A percentile compares a stretch with the other conserved stretches of the same genome.
These are phyloP conservation scores for Eucalyptus urophylla DNA, from an alignment of 345 rosid species.

Conservation along the genomic window DNA sequence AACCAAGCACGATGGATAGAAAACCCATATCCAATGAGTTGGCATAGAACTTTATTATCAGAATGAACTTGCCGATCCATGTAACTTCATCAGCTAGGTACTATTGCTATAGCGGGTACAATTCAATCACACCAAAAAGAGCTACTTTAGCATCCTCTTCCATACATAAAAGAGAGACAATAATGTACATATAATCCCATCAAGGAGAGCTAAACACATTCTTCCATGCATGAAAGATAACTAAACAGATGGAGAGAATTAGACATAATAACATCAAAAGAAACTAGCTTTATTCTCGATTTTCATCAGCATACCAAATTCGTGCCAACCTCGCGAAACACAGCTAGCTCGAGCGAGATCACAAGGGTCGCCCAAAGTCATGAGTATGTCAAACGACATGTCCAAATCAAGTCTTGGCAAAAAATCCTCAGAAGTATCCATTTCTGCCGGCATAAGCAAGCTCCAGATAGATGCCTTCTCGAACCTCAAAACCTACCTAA, in stretches of 20 bases:
- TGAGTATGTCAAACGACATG: constrained; percentile 29
- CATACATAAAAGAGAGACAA: neutral
- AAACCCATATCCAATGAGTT: no score
- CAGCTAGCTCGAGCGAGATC: constrained; percentile 59
- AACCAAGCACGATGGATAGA: no score
- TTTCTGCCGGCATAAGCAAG: neutral
- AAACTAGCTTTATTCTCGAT: neutral
- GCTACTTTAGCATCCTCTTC: neutral
- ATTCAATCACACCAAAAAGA: neutral
- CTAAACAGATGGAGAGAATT: neutral
- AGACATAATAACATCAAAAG: neutral
- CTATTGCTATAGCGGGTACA: neutral
- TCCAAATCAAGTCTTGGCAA: constrained; percentile 33
- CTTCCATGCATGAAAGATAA: neutral
- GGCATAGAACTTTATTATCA: no score
- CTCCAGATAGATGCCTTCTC: neutral
- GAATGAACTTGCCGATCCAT: no score
- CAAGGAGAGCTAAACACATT: neutral
- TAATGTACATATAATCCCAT: neutral
- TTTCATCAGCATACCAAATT: constrained; percentile 38
- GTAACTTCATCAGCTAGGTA: no score
- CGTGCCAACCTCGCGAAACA: constrained; percentile 61
- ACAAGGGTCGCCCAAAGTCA: constrained; percentile 41
- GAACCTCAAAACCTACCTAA: neutral
- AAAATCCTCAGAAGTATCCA: constrained; percentile 25